Evolutionary conservation across 2,329 filamentous ascomycete species (phyloP).

Genomic region (Claviceps arundinis): DNA sequence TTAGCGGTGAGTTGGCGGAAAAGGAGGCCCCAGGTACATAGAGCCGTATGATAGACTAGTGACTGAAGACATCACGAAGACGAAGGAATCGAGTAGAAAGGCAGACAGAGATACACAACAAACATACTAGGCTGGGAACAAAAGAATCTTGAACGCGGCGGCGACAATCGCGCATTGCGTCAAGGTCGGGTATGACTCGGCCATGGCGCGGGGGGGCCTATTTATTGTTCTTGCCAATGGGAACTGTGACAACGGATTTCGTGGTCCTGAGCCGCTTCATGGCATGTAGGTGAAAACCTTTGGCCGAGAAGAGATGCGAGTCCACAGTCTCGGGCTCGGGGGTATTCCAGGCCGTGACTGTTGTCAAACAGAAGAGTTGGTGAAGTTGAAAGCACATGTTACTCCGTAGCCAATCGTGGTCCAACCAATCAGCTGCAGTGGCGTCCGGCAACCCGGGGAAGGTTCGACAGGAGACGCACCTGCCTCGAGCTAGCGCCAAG

Average conservation of each 20-base stretch:
- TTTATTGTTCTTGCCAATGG: no score
- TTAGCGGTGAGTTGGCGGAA: not conserved
- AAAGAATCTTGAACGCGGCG: conserved; percentile 76
- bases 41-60: not conserved
- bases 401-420: not conserved
- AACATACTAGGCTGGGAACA: conserved; percentile 88
- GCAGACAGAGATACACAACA: not conserved
- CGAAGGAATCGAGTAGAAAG: not conserved
- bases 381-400: not conserved
- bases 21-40: not conserved
- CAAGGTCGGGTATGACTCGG: conserved; percentile 74
- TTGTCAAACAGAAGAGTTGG: not conserved
- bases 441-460: not conserved
- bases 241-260: not conserved
- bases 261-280: conserved; percentile 1
- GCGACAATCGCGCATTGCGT: conserved; percentile 77
- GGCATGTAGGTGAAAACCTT: not conserved
- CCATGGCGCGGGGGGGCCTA: conserved; percentile 38
- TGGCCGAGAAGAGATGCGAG: not conserved
- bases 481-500: not conserved
- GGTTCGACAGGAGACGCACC: not conserved
- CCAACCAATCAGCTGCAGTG: not conserved
- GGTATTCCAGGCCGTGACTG: not conserved
- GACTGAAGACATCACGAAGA: not conserved
- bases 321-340: not conserved